Base-by-base conservation (phyloP, 805 yeast species). In the Pichia eremophila region DNA sequence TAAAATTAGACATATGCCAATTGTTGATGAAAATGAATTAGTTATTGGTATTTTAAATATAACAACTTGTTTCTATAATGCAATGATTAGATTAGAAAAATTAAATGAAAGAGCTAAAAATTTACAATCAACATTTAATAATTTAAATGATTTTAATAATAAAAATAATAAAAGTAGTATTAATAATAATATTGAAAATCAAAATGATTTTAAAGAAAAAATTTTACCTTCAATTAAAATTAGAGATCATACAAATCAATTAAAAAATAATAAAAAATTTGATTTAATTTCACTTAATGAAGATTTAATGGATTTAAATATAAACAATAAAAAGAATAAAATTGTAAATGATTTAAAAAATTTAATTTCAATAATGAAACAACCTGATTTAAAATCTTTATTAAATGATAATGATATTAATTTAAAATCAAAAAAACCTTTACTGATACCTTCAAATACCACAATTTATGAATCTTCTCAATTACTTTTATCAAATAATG, bases 11-110 rank as follows among this genome's bases (percentile, higher is more conserved):
- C 76, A 72, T 53, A 57, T 72, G 45, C 76, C 77, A 1, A 57
- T 72, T 5, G 46, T 65, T 5, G 71, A 71, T 49, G 63, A 61
- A 19, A 43, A 41, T 11, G 67, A 65, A 4, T 40, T 52, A 8
- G 72, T 71, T 32, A 66, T 64, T n/a, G 75, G 75, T 2, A 65
- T 72, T 12, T 55, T 72, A 28, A 73, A 72, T 54, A 71, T 72
- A 34, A 72, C 75, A 5, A 64, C 70, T 44, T 72, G 77, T 43
- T 72, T 71, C 54, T 69, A 71, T 46, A 74, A 72, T 51, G 75
- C 74, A 0, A 67, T 72, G 70, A 55, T 66, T 3, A 56, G 71
- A 43, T 54, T 72, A 27, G 75, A 72, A 51, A 64, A 67, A 43
- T 65, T 72, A 51, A 58, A 73, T 0, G 50, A 54, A 25, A 71